A percentile compares a stretch with the other conserved stretches of the same genome.
phyloP scores from a whole-genome alignment of 148 eudicot genomes.

The Chenopodium quinoa region DNA sequence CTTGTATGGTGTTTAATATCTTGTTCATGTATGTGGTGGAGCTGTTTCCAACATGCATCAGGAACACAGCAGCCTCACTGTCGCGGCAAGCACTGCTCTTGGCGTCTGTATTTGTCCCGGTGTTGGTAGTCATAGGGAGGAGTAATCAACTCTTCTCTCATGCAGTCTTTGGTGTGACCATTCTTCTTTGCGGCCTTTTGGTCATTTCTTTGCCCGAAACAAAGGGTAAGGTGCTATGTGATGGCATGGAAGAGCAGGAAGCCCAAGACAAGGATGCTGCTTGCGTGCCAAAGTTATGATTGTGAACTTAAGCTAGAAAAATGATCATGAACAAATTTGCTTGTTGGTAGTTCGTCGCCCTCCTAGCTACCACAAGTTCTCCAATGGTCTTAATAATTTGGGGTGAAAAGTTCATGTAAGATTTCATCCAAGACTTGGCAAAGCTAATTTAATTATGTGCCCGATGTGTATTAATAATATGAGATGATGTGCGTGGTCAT shows the following conservation, averaged over 20 bases:
- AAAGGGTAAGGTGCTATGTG: conserved; percentile 32
- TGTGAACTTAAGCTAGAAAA: too few relatives aligned
- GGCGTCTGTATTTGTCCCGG: conserved; percentile 25
- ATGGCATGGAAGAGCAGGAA: conserved; percentile 43
- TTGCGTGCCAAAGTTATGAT: not conserved
- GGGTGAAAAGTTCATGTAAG: too few relatives aligned
- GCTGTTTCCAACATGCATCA: conserved; percentile 32
- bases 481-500: too few relatives aligned
- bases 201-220: conserved; percentile 38
- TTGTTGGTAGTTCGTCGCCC: too few relatives aligned
- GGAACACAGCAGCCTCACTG: conserved; percentile 33
- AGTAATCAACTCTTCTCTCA: conserved; percentile 7
- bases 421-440: too few relatives aligned
- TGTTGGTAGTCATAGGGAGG: conserved; percentile 26
- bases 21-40: conserved; percentile 28
- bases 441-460: too few relatives aligned
- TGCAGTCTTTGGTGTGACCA: conserved; percentile 24
- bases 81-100: conserved; percentile 26
- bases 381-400: too few relatives aligned
- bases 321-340: too few relatives aligned
- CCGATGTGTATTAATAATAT: too few relatives aligned
- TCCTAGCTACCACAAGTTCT: too few relatives aligned
- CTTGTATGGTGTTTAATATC: conserved; percentile 26
- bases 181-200: conserved; percentile 29
- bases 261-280: not conserved